Conservation (phyloP, 1,139 yeast species). For the Lodderomyces metapsilosis region DNA sequence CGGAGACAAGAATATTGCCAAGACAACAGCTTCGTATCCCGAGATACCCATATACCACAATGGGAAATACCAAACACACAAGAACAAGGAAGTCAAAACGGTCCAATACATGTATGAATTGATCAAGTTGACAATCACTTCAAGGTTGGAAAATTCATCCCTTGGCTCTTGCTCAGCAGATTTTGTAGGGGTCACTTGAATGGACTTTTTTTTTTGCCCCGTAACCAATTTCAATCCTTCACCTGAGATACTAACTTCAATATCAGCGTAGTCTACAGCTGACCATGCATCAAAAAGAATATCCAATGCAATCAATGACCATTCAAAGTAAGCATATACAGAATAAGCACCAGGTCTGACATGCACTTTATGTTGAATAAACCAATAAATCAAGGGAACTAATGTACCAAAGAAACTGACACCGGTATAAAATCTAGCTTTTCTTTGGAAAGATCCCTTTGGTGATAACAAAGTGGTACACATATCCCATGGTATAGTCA, state of each 20-base stretch:
- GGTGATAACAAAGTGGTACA: conserved; percentile 57
- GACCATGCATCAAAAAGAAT: conserved; percentile 83
- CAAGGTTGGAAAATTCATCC: conserved; percentile 35
- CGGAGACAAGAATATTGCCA: conserved; percentile 56
- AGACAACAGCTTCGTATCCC: conserved; percentile 79
- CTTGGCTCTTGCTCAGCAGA: neutral
- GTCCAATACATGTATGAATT: conserved; percentile 85
- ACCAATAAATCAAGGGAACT: conserved; percentile 83
- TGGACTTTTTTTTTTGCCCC: conserved; percentile 23
- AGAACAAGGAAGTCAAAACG: conserved; percentile 70
- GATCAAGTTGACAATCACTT: conserved; percentile 45
- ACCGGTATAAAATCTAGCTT: conserved; percentile 52
- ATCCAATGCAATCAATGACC: conserved; percentile 84
- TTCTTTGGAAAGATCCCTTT: conserved; percentile 45
- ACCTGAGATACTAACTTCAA: conserved; percentile 42
- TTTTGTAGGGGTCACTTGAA: conserved; percentile 9
- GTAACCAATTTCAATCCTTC: conserved; percentile 18
- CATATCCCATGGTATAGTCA: conserved; percentile 90
- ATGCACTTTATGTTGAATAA: conserved; percentile 90
- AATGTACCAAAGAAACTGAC: conserved; percentile 64
- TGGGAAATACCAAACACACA: conserved; percentile 96
- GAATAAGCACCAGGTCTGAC: conserved; percentile 92
- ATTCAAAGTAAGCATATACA: conserved; percentile 88
- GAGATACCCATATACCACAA: conserved; percentile 97
- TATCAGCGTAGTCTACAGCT: conserved; percentile 59